These are phyloP conservation scores for Clausena lansium DNA, from an alignment of 345 rosid species.

Conservation along the genomic window DNA sequence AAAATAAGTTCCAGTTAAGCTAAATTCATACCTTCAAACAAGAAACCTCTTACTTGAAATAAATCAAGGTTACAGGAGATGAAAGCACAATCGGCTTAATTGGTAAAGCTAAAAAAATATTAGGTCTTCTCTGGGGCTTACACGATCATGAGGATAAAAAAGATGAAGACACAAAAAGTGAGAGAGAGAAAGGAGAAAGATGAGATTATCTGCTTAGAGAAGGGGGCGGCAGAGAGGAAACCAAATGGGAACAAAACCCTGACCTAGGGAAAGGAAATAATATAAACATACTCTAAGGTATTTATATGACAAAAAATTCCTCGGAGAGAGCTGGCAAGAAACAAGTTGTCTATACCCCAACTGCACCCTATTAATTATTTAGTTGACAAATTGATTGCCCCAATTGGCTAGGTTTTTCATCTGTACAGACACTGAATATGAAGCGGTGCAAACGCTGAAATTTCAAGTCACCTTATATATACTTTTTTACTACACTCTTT, in stretches of 20 bases:
- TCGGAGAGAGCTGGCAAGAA: background rate
- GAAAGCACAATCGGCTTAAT: background rate
- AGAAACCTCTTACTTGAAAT: background rate
- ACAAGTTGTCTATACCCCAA: background rate
- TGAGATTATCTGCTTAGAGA: background rate
- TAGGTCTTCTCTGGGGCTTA: background rate
- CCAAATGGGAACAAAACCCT: background rate
- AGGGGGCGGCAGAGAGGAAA: background rate
- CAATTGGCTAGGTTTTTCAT: background rate
- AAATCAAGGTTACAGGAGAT: background rate
- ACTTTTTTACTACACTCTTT: background rate
- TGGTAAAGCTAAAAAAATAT: background rate
- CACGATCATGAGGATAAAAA: background rate
- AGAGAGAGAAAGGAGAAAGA: background rate
- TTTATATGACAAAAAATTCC: background rate
- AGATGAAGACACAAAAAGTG: background rate
- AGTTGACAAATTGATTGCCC: background rate
- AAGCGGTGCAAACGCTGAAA: background rate
- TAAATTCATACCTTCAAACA: background rate
- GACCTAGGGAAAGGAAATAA: background rate
- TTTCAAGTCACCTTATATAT: background rate
- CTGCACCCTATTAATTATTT: background rate
- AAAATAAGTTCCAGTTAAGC: background rate
- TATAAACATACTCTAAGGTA: background rate
- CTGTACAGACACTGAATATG: background rate